Evolutionary conservation across 495 filamentous ascomycete genomes (phyloP).

Genomic region (Lichina pygmaea): DNA sequence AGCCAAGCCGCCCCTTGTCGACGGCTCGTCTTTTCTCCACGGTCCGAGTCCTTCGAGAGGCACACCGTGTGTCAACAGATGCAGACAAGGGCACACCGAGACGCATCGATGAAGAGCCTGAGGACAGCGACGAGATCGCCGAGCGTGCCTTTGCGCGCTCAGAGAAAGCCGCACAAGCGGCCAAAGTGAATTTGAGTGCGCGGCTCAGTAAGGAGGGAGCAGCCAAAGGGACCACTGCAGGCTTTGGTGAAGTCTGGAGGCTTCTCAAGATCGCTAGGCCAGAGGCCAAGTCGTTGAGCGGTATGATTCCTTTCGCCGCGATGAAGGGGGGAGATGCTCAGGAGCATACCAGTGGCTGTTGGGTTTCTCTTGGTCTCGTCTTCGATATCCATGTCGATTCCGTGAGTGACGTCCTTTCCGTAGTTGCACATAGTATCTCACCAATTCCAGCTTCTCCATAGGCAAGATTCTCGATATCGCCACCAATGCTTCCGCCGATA

Average conservation of each 20-base stretch:
- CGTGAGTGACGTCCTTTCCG: slow-evolving; percentile 8
- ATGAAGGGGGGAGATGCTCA: not conserved
- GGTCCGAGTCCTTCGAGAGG: not conserved
- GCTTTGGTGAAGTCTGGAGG: slow-evolving; percentile 55
- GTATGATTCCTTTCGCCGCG: not conserved
- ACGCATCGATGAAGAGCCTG: not conserved
- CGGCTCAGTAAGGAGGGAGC: slow-evolving; percentile 59
- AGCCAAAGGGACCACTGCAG: slow-evolving; percentile 29
- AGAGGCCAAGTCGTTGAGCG: slow-evolving; percentile 47
- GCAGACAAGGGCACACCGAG: not conserved
- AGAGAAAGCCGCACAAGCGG: slow-evolving; percentile 66
- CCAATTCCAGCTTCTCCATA: slow-evolving; percentile 36
- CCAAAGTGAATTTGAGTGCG: slow-evolving; percentile 70
- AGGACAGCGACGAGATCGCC: not conserved
- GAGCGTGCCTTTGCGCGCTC: slow-evolving; percentile 28
- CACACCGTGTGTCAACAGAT: not conserved
- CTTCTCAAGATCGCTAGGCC: slow-evolving; percentile 71
- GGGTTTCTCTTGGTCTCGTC: slow-evolving; percentile 67
- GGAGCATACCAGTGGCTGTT: slow-evolving; percentile 28
- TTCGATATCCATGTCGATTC: slow-evolving; percentile 75
- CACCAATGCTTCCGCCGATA: slow-evolving; percentile 26
- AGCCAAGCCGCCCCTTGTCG: too few species aligned
- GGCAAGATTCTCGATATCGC: slow-evolving; percentile 83
- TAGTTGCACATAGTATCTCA: not conserved
- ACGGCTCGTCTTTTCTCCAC: not conserved